Evolutionary conservation across 345 rosid genomes (phyloP), one percentile per base, ranked within the genome.

Genomic region (Dipteronia sinensis): DNA sequence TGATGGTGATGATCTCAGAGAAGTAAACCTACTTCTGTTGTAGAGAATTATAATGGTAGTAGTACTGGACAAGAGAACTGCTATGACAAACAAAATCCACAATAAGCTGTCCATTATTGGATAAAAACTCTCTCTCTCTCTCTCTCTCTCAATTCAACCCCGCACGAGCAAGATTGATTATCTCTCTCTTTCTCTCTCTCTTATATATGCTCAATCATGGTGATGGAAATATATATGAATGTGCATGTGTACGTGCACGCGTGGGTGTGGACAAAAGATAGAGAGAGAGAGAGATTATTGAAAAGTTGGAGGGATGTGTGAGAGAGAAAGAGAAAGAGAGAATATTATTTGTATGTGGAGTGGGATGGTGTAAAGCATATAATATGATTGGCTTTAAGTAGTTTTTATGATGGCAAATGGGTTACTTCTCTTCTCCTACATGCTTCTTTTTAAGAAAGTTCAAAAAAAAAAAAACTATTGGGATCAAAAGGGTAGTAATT

Each of bases 181-280:
- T 70, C 77, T 73, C 83, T 63, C 67, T 74, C 79, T 71, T 25
- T 82, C 69, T 62, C 22, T 69, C 74, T 42, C 64, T 76, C 71
- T 84, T 82, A 82, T 70, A 71, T 84, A 82, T 38, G 70, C 62
- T 71, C 75, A 78, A 82, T 80, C 61, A 75, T 74, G 69, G 72
- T 63, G 62, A 64, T 27, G n/a, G 46, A 29, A 47, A 20, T 61
- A 64, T 51, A 49, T 63, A 73, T 31, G 74, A 72, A 69, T 66
- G 56, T 84, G 82, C 82, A 83, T 78, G 83, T 71, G 83, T 65
- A 76, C 69, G 81, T 72, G 86, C 87, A 78, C 72, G 85, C 82
- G 85, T 76, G 82, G 56, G 63, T 72, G 20, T 46, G 73, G 64
- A 66, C 61, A 42, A 73, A 16, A 66, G 67, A 65, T 62, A 22